Conservation (phyloP, 2,329 filamentous ascomycete species). For the Keithomyces neogunnii region DNA sequence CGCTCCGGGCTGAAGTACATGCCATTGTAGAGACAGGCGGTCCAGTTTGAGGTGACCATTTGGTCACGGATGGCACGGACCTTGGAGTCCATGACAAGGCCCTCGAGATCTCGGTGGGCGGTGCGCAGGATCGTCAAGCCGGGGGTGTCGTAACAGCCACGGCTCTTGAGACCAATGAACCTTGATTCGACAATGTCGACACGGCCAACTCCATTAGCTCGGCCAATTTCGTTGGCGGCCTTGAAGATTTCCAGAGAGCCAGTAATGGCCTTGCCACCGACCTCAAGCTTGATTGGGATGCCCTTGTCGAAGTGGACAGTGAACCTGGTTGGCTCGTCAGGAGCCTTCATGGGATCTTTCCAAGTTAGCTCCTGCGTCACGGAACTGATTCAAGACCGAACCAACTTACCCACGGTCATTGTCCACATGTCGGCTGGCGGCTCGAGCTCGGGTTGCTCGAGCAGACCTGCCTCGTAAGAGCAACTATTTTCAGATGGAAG, state of each 20-base stretch:
- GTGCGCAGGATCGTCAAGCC: constrained; percentile 14
- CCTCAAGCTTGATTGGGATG: constrained; percentile 54
- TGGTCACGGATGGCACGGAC: constrained; percentile 44
- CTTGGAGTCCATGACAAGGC: constrained; percentile 46
- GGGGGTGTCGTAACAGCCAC: constrained; percentile 12
- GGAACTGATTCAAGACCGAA: neutral
- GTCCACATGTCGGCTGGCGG: neutral
- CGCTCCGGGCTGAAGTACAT: constrained; percentile 43
- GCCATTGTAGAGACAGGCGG: constrained; percentile 38
- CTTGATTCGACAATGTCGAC: constrained; percentile 47
- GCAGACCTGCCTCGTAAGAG: neutral
- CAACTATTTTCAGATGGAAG: neutral
- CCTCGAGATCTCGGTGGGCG: constrained; percentile 41
- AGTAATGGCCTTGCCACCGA: constrained; percentile 27
- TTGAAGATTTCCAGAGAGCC: constrained; percentile 59
- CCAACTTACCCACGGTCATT: neutral
- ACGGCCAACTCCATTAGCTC: constrained; percentile 51
- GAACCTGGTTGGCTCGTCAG: constrained; percentile 56
- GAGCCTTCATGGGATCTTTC: constrained; percentile 50
- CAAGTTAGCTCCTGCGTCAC: neutral
- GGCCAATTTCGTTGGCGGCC: constrained; percentile 53
- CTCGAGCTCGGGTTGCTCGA: neutral
- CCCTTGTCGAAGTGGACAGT: constrained; percentile 59
- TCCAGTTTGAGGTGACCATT: constrained; percentile 34
- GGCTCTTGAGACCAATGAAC: constrained; percentile 17